Percentiles rank a stretch among this genome's conserved stretches.
Conservation (phyloP, 2,329 filamentous ascomycete species). For the Aspergillus sp. region DNA sequence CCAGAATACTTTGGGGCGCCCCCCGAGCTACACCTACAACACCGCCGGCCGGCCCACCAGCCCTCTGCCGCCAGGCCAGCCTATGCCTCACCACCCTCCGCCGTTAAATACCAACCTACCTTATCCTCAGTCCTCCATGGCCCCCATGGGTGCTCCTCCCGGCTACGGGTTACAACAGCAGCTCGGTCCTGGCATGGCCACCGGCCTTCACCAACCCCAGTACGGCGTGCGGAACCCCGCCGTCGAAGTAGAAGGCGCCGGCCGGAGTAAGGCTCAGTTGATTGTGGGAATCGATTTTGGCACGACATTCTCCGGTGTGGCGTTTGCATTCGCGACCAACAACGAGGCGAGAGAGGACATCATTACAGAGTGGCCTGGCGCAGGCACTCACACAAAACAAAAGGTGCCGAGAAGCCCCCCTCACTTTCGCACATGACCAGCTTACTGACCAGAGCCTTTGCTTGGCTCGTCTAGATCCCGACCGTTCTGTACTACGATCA, state of each 20-base stretch:
- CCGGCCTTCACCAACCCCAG: conserved; percentile 29
- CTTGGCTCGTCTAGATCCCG: conserved; percentile 66
- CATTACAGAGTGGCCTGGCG: conserved; percentile 98
- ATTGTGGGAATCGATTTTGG: conserved; percentile 99
- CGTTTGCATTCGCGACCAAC: conserved; percentile 90
- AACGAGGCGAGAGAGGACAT: conserved; percentile 98
- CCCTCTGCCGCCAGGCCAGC: conserved; percentile 52
- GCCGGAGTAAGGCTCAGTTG: conserved; percentile 89
- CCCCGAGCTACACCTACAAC: conserved; percentile 64
- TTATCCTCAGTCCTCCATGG: conserved; percentile 47
- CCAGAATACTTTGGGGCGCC: conserved; percentile 58
- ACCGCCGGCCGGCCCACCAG: conserved; percentile 55
- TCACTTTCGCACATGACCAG: neutral
- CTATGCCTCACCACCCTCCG: conserved; percentile 49
- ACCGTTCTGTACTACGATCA: conserved; percentile 99
- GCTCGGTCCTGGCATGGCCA: conserved; percentile 31
- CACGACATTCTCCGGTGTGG: conserved; percentile 96
- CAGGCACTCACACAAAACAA: conserved; percentile 96
- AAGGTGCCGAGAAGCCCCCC: conserved; percentile 64
- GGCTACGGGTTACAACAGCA: conserved; percentile 47
- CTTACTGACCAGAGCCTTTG: conserved; percentile 13
- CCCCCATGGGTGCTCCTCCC: conserved; percentile 45
- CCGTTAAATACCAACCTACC: conserved; percentile 58
- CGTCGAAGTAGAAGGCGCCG: conserved; percentile 80
- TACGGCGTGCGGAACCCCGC: conserved; percentile 37